These are phyloP conservation scores for Cyclocybe cylindracea DNA, from an alignment of 768 basidiomycete genomes.

Conservation along the genomic window DNA sequence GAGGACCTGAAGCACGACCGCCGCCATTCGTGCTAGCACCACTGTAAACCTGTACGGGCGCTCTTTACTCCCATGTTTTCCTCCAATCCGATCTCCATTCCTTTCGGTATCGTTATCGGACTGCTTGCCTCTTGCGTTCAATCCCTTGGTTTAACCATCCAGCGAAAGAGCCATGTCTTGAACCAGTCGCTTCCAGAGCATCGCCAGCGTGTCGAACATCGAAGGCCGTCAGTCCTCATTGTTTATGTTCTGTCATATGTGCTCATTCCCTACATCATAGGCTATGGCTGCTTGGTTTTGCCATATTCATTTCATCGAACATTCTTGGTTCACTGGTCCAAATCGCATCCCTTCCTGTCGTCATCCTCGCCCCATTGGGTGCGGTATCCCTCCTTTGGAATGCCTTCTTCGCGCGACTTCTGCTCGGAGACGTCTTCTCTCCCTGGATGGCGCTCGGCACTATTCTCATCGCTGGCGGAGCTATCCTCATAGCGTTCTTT, in stretches of 20 bases:
- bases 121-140: slow-evolving; percentile 88
- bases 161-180: slow-evolving; percentile 89
- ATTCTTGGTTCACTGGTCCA: slow-evolving; percentile 87
- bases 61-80: slow-evolving; percentile 18
- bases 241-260: slow-evolving; percentile 1
- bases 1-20: slow-evolving; percentile 5
- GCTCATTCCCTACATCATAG: slow-evolving; percentile 34
- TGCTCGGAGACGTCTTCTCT: slow-evolving; percentile 86
- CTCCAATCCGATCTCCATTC: slow-evolving; percentile 42
- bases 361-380: slow-evolving; percentile 91
- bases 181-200: slow-evolving; percentile 72
- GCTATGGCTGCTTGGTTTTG: slow-evolving; percentile 86
- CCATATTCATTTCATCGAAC: slow-evolving; percentile 87
- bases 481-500: slow-evolving; percentile 87
- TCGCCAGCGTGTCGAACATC: slow-evolving; percentile 68
- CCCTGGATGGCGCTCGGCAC: slow-evolving; percentile 87
- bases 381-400: slow-evolving; percentile 95
- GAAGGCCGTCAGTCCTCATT: slow-evolving; percentile 64
- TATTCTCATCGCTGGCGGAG: slow-evolving; percentile 83
- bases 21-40: not conserved
- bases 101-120: slow-evolving; percentile 58
- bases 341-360: slow-evolving; percentile 91
- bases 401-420: slow-evolving; percentile 83
- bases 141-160: slow-evolving; percentile 87
- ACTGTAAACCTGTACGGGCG: slow-evolving; percentile 5